Conservation (phyloP, 2,329 filamentous ascomycete genomes). For the Fusarium lateritium region DNA sequence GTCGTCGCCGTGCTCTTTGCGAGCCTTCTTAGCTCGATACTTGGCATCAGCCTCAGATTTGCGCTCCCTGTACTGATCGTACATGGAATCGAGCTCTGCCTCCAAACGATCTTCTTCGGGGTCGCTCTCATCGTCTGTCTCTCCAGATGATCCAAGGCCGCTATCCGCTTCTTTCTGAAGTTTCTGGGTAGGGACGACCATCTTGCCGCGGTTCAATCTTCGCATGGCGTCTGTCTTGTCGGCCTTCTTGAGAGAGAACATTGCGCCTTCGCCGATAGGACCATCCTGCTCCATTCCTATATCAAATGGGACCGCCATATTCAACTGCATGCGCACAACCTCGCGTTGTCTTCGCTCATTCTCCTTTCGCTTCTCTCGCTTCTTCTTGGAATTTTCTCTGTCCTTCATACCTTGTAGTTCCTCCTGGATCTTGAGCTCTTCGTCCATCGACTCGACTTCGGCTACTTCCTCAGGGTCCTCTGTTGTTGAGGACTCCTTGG, state of each 20-base stretch:
- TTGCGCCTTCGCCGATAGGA: slow-evolving; percentile 82
- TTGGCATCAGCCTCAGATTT: slow-evolving; percentile 88
- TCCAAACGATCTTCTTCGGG: slow-evolving; percentile 88
- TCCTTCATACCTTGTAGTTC: slow-evolving; percentile 88
- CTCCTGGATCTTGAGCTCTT: slow-evolving; percentile 91
- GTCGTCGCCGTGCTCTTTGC: slow-evolving; percentile 84
- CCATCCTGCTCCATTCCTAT: slow-evolving; percentile 96
- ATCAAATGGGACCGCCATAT: slow-evolving; percentile 96
- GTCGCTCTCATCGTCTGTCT: slow-evolving; percentile 76
- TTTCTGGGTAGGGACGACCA: slow-evolving; percentile 75
- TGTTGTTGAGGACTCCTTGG: slow-evolving; percentile 73
- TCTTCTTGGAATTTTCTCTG: slow-evolving; percentile 81
- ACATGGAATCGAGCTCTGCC: slow-evolving; percentile 87
- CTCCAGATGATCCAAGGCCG: slow-evolving; percentile 67
- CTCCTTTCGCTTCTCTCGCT: slow-evolving; percentile 86
- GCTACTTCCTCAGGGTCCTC: slow-evolving; percentile 77
- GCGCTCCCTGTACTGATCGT: slow-evolving; percentile 85
- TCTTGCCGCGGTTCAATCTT: slow-evolving; percentile 77
- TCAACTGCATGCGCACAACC: slow-evolving; percentile 95
- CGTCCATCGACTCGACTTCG: slow-evolving; percentile 91
- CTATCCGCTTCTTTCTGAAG: slow-evolving; percentile 73
- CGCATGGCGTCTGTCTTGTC: slow-evolving; percentile 81
- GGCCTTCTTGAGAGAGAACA: slow-evolving; percentile 87
- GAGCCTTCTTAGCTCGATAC: slow-evolving; percentile 88
- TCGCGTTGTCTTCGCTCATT: slow-evolving; percentile 97